Conservation (phyloP, 2,329 filamentous ascomycete genomes). For the Monilinia aucupariae region DNA sequence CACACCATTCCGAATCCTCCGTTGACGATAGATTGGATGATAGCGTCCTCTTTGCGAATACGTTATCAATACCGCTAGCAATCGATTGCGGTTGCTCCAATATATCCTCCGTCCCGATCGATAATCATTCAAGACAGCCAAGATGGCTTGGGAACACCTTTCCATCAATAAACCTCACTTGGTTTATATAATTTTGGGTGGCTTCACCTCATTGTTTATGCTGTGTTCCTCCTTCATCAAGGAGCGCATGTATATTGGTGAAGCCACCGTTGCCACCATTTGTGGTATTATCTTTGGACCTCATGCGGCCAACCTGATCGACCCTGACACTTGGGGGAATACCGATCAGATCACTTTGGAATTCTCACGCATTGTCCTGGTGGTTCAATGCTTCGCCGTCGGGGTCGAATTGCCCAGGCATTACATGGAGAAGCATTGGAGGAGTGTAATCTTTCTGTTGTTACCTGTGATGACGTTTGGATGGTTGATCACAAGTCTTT, state of each 20-base stretch:
- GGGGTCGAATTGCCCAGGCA: slow-evolving; percentile 85
- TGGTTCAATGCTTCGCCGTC: slow-evolving; percentile 88
- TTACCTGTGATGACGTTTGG: slow-evolving; percentile 97
- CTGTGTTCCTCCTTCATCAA: slow-evolving; percentile 96
- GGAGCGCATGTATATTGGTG: slow-evolving; percentile 96
- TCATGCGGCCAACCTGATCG: slow-evolving; percentile 73
- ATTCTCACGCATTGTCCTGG: slow-evolving; percentile 81
- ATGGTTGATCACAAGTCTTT: slow-evolving; percentile 86
- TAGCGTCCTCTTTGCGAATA: neutral
- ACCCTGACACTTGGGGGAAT: slow-evolving; percentile 72
- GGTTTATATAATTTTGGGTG: slow-evolving; percentile 97
- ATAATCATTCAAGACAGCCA: slow-evolving; percentile 17
- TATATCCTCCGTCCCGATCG: slow-evolving; percentile 1
- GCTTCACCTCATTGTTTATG: slow-evolving; percentile 98
- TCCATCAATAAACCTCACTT: slow-evolving; percentile 90
- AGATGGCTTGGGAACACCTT: slow-evolving; percentile 74
- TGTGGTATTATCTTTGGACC: slow-evolving; percentile 87
- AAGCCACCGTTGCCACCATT: slow-evolving; percentile 88
- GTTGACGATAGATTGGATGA: neutral
- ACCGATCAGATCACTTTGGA: slow-evolving; percentile 83
- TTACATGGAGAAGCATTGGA: slow-evolving; percentile 99
- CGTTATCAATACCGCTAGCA: slow-evolving; percentile 5
- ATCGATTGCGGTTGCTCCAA: slow-evolving; percentile 8
- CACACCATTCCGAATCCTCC: neutral
- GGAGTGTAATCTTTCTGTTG: slow-evolving; percentile 79